These are phyloP conservation scores for Colletotrichum sp. DNA, from an alignment of 2,329 filamentous ascomycete species.

Conservation along the genomic window DNA sequence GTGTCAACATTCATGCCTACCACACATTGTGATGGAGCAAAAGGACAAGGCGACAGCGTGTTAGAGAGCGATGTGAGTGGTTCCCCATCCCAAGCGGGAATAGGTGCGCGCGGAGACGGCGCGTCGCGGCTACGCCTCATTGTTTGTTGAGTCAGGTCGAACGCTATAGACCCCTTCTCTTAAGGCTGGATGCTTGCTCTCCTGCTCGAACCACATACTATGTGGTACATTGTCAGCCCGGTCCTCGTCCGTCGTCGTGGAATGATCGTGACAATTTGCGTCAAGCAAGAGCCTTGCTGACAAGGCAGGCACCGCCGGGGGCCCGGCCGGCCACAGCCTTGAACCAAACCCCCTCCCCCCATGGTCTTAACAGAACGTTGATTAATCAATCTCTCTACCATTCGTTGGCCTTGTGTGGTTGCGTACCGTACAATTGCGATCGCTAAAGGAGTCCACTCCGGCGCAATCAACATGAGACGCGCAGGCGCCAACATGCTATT, in stretches of 20 bases:
- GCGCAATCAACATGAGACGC: slow-evolving; percentile 78
- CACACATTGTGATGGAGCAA: background rate
- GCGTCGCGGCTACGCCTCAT: slow-evolving; percentile 6
- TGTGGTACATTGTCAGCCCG: background rate
- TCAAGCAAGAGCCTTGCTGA: background rate
- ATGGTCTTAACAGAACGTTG: background rate
- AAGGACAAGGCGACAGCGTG: background rate
- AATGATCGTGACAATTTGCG: background rate
- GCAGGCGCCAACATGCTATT: slow-evolving; percentile 9
- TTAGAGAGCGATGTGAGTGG: background rate
- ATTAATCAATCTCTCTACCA: background rate
- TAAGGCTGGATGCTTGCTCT: background rate
- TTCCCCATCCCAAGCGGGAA: background rate
- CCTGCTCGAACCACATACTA: background rate
- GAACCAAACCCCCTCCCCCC: background rate
- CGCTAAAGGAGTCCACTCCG: slow-evolving; percentile 66
- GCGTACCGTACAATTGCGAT: background rate
- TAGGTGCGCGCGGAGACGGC: background rate
- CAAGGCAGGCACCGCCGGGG: background rate
- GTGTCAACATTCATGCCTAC: background rate
- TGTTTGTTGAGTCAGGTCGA: slow-evolving; percentile 14
- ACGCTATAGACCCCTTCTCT: background rate
- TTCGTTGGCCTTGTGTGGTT: background rate
- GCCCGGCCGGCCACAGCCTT: background rate
- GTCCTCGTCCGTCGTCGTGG: background rate